phyloP scores from a whole-genome alignment of 768 basidiomycete species.

The Leccinum rimulosum region DNA sequence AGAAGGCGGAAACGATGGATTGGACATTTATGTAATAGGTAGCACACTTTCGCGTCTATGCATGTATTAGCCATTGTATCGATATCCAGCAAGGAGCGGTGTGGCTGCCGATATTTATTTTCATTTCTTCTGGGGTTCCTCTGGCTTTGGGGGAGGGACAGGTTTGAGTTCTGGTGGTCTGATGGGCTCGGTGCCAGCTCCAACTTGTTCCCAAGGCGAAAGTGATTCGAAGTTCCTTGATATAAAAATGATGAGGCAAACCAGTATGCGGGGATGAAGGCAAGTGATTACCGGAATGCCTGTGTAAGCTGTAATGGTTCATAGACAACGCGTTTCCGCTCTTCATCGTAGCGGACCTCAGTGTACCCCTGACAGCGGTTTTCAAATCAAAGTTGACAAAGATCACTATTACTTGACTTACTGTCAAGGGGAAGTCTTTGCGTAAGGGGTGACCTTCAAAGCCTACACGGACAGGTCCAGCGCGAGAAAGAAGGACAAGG shows the following conservation, averaged over 20 bases:
- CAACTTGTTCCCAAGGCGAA: constrained; percentile 96
- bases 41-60: constrained; percentile 6
- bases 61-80: constrained; percentile 14
- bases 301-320: constrained; percentile 97
- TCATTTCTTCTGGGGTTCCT: constrained; percentile 80
- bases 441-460: constrained; percentile 97
- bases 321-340: constrained; percentile 94
- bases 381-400: background rate
- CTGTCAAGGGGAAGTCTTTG: constrained; percentile 98
- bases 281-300: constrained; percentile 77
- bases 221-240: constrained; percentile 88
- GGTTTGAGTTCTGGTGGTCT: constrained; percentile 75
- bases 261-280: background rate
- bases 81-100: constrained; percentile 7
- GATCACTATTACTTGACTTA: constrained; percentile 35
- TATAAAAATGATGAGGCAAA: background rate
- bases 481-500: background rate
- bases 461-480: constrained; percentile 41
- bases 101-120: constrained; percentile 1
- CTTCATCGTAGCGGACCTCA: constrained; percentile 96
- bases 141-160: constrained; percentile 69
- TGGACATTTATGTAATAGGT: constrained; percentile 8
- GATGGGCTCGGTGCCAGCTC: constrained; percentile 53
- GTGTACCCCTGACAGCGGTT: constrained; percentile 78
- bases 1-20: background rate